Base-by-base conservation (phyloP, 2,329 filamentous ascomycete species). In the Nothomitra cinnamomea region DNA sequence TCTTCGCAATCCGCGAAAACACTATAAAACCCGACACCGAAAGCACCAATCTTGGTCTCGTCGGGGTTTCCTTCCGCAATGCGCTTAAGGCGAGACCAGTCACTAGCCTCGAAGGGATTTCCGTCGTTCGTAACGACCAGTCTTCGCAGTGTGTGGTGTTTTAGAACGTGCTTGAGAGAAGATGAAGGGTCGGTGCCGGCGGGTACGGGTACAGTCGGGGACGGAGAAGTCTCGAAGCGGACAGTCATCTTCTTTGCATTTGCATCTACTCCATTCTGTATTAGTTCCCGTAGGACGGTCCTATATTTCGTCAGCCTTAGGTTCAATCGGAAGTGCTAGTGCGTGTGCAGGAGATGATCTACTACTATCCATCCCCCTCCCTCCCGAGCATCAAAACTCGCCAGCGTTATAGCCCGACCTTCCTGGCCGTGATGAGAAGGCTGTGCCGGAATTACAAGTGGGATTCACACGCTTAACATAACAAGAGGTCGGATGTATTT, bases 21-120 rank as follows among this genome's bases (percentile, higher is more conserved):
- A 65, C 87, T 94, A 74, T 98, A 98, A 70, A 98, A 98, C 1
- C 92, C 92, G 32, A 98, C 92, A 59, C 92, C 92, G 65, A 98
- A 98, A 2, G 92, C 94, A 53, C 92, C 92, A 61, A 98, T 98
- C 72, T 98, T 98, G 48, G 89, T 96, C 70, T 98, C 92, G 66
- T 98, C 92, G 0, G 92, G 92, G 63, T 98, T 98, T 48, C 92
- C 94, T 66, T 98, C 92, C n/a, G 92, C 94, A 58, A 98, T 98
- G 57, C 90, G 82, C 73, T 96, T 96, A 58, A 98, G 66, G 53
- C 92, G 79, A 47, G 82, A 81, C 92, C 92, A 98, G 67, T 98
- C 92, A 17, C 88, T 94, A 61, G 84, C 78, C 52, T 80, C 84
- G 63, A 98, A 98, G 0, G 87, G 77, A 58, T 87, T 78, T 36